Conservation (phyloP, 2,329 filamentous ascomycete species). For the Parastagonospora nodorum region DNA sequence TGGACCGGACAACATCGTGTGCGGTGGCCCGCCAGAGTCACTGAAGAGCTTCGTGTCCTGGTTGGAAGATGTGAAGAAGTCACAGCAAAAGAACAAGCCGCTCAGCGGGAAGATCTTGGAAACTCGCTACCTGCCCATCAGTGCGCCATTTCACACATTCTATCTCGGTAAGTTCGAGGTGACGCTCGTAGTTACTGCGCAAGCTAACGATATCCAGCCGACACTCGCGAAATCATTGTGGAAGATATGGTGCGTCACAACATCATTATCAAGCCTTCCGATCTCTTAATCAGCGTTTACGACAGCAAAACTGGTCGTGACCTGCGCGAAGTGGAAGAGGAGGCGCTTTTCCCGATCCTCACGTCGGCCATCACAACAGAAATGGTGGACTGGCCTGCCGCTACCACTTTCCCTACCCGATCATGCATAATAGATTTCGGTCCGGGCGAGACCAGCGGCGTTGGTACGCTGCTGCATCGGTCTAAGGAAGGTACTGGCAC, state of each 20-base stretch:
- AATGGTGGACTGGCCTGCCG: constrained; percentile 22
- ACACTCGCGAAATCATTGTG: constrained; percentile 7
- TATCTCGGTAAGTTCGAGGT: constrained; percentile 29
- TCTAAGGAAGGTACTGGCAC: constrained; percentile 21
- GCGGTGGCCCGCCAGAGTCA: constrained; percentile 35
- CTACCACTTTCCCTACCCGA: constrained; percentile 16
- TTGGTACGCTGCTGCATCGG: constrained; percentile 21
- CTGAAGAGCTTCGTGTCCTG: constrained; percentile 33
- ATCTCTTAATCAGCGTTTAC: constrained; percentile 22
- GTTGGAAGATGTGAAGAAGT: constrained; percentile 29
- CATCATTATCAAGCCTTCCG: constrained; percentile 17
- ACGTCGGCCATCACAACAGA: constrained; percentile 19
- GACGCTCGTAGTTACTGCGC: not conserved
- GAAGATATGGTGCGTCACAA: constrained; percentile 15
- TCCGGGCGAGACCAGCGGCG: constrained; percentile 23
- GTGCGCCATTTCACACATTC: constrained; percentile 48
- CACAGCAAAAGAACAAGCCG: constrained; percentile 8
- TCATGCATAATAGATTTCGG: constrained; percentile 29
- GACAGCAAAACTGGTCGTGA: constrained; percentile 20
- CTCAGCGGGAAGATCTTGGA: constrained; percentile 24
- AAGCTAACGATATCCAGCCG: not conserved
- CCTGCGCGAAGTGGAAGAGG: constrained; percentile 13
- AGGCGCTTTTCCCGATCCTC: constrained; percentile 21
- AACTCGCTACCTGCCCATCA: constrained; percentile 49
- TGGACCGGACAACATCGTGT: constrained; percentile 31